A percentile compares a stretch with the other conserved stretches of the same genome.
Conservation (phyloP, 1,284 basidiomycete species). For the Coriolopsis trogii region DNA sequence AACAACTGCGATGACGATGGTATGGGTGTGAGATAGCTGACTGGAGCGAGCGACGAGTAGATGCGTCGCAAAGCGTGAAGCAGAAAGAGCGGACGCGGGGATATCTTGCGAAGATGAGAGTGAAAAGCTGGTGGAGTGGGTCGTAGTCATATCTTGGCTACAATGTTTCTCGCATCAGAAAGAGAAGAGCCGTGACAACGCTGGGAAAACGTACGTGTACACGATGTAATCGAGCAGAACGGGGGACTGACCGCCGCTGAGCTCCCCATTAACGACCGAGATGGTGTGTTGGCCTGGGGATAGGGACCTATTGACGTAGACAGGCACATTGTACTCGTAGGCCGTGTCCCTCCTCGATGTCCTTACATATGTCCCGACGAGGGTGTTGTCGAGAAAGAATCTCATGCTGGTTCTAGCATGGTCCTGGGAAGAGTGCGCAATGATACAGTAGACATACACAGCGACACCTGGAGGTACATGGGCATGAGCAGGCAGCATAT, state of each 20-base stretch:
- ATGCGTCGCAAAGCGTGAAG: background rate
- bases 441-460: conserved; percentile 36
- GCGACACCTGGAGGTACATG: conserved; percentile 30
- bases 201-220: conserved; percentile 23
- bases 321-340: conserved; percentile 35
- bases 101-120: background rate
- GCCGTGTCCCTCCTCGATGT: conserved; percentile 11
- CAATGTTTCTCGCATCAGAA: background rate
- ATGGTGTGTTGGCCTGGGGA: conserved; percentile 25
- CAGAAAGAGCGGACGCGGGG: background rate
- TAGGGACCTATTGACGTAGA: conserved; percentile 35
- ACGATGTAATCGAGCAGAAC: conserved; percentile 27
- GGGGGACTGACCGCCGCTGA: conserved; percentile 14
- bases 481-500: background rate
- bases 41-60: background rate
- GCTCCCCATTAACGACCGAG: conserved; percentile 19
- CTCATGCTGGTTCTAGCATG: conserved; percentile 38
- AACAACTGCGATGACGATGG: conserved; percentile 20
- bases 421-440: conserved; percentile 27
- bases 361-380: conserved; percentile 31
- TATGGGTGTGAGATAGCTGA: conserved; percentile 14
- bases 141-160: conserved; percentile 13
- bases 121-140: background rate
- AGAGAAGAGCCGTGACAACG: background rate
- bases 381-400: conserved; percentile 39